Base-by-base conservation (phyloP, 306 rosid genomes). In the Castanospermum australe region DNA sequence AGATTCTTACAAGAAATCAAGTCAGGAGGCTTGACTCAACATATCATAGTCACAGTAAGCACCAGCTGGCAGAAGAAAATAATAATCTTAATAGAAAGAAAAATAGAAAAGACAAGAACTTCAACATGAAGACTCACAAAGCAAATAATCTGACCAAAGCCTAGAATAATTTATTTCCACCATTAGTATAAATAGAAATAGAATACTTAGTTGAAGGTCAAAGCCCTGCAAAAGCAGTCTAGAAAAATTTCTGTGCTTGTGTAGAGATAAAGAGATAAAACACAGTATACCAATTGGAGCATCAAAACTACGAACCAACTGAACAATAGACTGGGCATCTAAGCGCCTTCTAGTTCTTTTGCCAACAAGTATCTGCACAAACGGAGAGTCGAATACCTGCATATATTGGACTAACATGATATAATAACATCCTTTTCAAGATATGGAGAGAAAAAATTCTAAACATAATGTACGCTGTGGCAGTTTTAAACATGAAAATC, bases 301-400 rank as follows among this genome's bases (percentile, higher is more conserved):
- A 63, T 87, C 76, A 57, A 92, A 88, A 72, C 96, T 85, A 38
- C 66, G 85, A 71, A 94, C 89, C 87, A 94, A 84, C 86, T 92
- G 85, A 79, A 88, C 90, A 13, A 90, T 87, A 41, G 97, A 88
- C 80, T 89, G 92, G 20, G 94, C 94, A 92, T 94, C 92, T 76
- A 92, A 84, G 45, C 98, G 96, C 76, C 74, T 89, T 35, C 98
- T 83, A 24, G 86, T 89, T 66, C 83, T 89, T 83, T 84, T 81
- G 47, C 98, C 91, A 77, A 94, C 86, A 41, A 88, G 82, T 59
- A 92, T 71, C 83, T 87, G 82, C 84, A 94, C 82, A 70, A 85
- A 79, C 22, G 97, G 98, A 78, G 93, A 84, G 79, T 94, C 98
- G 76, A 88, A 88, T 21, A 94, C 93, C 98, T 92, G 83, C 47